Evolutionary conservation across 2,329 filamentous ascomycete species (phyloP), one percentile per base, ranked within the genome.

Genomic region (Colletotrichum aenigma): DNA sequence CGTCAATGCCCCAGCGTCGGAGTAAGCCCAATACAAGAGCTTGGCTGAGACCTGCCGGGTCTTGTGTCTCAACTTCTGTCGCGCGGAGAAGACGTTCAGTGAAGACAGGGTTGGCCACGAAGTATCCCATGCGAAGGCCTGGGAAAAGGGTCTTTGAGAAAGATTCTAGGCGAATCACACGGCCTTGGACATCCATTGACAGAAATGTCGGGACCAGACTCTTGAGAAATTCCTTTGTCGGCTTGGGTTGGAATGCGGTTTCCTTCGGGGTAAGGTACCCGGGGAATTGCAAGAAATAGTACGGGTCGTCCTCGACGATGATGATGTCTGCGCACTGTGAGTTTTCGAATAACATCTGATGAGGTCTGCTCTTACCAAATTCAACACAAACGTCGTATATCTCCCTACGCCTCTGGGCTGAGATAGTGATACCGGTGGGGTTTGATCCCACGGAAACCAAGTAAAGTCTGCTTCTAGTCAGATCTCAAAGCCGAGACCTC

Each of bases 1-100:
- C 94, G 3, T 87, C 85, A 78, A 95, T 93, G 15, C 93, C 93
- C 94, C 94, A 96, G 77, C 91, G 89, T 79, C 94, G 92, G 7
- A 82, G 73, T 16, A 82, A 73, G 5, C 71, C 60, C 3, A 82
- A 71, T 0, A 76, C 74, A 26, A 82, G 78, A 2, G 79, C 81
- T 81, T 95, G 93, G 1, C 91, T 89, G 75, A 94, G 89, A 52
- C 94, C 94, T 24, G 90, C 90, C 0, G 94, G 93, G 74, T 92
- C 92, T 81, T 95, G 94, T 2, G 91, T 93, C 28, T 91, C 92
- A 28, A 91, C 88, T 70, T 83, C 80, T 6, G 77, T 80, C 21
- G 82, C 81, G 21, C 80, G 79, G 6, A 82, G 79, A 4, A 83
- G 78, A 7, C 80, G 77, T 66, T 83, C 81, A 6, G 77, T 79